Evolutionary conservation across 2,329 filamentous ascomycete species (phyloP).

Genomic region (Aureobasidium sp.): DNA sequence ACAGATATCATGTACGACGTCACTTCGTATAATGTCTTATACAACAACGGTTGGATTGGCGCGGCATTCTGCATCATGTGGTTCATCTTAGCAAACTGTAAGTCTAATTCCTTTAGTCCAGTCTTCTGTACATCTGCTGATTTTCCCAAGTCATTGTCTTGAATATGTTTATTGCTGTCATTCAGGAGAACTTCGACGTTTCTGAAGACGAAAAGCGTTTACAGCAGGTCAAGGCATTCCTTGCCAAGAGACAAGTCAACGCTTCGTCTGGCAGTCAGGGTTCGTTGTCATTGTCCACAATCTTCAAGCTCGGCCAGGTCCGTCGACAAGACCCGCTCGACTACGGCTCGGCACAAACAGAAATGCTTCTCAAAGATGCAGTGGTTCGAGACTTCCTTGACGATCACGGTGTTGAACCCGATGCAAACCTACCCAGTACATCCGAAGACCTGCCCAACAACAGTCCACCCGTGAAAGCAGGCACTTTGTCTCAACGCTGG

Average conservation of each 20-base stretch:
- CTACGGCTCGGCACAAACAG: conserved; percentile 83
- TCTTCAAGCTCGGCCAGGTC: conserved; percentile 54
- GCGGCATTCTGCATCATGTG: conserved; percentile 86
- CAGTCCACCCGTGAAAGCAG: neutral
- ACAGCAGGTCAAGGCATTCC: conserved; percentile 90
- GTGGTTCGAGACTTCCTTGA: conserved; percentile 93
- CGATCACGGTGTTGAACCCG: conserved; percentile 44
- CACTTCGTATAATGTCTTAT: conserved; percentile 56
- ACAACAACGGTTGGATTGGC: conserved; percentile 81
- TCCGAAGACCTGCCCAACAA: neutral
- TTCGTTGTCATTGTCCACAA: conserved; percentile 64
- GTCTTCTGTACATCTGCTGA: neutral
- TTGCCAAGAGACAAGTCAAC: conserved; percentile 82
- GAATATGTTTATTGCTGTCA: conserved; percentile 99
- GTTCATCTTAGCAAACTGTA: conserved; percentile 82
- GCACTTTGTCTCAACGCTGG: conserved; percentile 14
- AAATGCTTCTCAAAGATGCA: conserved; percentile 94
- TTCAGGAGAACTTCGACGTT: conserved; percentile 98
- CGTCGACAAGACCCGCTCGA: conserved; percentile 74
- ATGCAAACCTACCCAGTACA: neutral
- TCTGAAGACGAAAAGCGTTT: conserved; percentile 96
- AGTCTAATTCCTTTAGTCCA: neutral
- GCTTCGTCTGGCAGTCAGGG: conserved; percentile 48
- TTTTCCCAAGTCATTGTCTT: conserved; percentile 62
- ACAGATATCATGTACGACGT: conserved; percentile 78